Conservation (phyloP, 257 asterid species). For the Ilex aquifolium region DNA sequence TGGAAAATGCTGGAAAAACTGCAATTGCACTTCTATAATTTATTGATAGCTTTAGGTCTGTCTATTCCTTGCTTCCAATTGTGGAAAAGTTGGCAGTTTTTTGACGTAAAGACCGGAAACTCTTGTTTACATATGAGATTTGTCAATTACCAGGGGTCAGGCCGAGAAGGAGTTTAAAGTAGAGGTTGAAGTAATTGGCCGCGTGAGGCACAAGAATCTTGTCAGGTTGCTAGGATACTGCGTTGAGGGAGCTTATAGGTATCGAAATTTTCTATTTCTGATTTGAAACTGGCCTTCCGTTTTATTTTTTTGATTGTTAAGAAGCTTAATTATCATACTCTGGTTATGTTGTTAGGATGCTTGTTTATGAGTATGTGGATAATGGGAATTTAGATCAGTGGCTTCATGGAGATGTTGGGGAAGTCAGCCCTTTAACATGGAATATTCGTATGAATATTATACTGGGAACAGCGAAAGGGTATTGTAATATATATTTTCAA, state of each 20-base stretch:
- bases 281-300: not conserved
- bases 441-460: slow-evolving; percentile 71
- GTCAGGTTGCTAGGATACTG: slow-evolving; percentile 89
- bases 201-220: slow-evolving; percentile 95
- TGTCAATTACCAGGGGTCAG: slow-evolving; percentile 62
- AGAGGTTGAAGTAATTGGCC: slow-evolving; percentile 91
- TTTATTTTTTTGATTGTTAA: not conserved
- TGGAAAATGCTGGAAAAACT: slow-evolving; percentile 3
- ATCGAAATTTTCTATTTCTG: not conserved
- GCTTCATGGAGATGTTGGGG: slow-evolving; percentile 97
- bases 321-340: not conserved
- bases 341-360: slow-evolving; percentile 53
- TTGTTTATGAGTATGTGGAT: slow-evolving; percentile 87
- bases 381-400: slow-evolving; percentile 93
- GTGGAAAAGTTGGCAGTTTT: not conserved
- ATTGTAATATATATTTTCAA: slow-evolving; percentile 7
- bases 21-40: not conserved
- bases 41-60: not conserved
- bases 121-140: slow-evolving; percentile 7
- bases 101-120: slow-evolving; percentile 4
- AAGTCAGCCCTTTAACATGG: slow-evolving; percentile 90
- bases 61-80: slow-evolving; percentile 8
- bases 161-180: slow-evolving; percentile 94
- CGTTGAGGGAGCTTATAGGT: slow-evolving; percentile 98
- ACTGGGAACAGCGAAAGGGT: slow-evolving; percentile 91